phyloP scores from a whole-genome alignment of 805 yeast species.

The Wickerhamiella sorbophila region DNA sequence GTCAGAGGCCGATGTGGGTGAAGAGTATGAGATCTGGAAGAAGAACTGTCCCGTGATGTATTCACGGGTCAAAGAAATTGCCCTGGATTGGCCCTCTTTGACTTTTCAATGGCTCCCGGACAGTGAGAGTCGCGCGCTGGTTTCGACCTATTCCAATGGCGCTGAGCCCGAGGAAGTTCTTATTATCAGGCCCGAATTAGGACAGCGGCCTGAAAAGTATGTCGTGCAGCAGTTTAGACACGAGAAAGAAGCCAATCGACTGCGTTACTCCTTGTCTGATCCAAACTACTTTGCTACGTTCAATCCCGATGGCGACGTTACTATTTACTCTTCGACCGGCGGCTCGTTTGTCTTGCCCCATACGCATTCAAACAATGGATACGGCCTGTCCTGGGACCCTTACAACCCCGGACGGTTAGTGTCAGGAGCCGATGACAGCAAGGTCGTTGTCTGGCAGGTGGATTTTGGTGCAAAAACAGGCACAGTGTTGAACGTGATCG shows the following conservation, averaged over 20 bases:
- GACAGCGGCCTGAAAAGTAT: conserved; percentile 3
- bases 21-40: conserved; percentile 48
- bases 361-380: conserved; percentile 50
- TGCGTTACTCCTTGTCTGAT: conserved; percentile 10
- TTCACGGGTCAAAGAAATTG: conserved; percentile 54
- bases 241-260: conserved; percentile 6
- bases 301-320: conserved; percentile 8
- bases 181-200: conserved; percentile 5
- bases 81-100: conserved; percentile 56
- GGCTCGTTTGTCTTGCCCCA: not conserved
- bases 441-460: conserved; percentile 56
- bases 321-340: conserved; percentile 2
- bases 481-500: not conserved
- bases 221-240: not conserved
- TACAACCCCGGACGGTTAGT: conserved; percentile 28
- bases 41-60: conserved; percentile 69
- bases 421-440: conserved; percentile 54
- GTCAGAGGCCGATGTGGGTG: conserved; percentile 7
- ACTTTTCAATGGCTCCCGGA: conserved; percentile 55
- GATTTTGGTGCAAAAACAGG: conserved; percentile 15
- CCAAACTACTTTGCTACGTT: conserved; percentile 10
- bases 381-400: conserved; percentile 57
- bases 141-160: conserved; percentile 12
- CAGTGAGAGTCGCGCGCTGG: conserved; percentile 9
- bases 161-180: conserved; percentile 12